Conservation (phyloP, 306 rosid species). For the Luffa acutangula region DNA sequence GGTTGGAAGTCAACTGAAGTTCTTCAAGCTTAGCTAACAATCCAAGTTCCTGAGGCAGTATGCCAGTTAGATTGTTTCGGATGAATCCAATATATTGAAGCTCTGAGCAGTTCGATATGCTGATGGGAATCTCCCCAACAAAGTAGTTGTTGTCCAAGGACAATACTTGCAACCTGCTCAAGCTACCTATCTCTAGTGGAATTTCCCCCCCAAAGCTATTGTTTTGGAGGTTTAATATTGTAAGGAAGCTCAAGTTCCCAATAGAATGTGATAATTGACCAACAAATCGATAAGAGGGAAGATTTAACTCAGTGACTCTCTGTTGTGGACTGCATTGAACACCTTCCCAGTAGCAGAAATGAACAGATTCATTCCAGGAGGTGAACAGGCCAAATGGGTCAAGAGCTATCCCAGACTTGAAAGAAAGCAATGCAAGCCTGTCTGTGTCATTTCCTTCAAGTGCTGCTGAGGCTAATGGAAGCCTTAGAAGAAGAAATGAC, state of each 20-base stretch:
- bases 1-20: not conserved
- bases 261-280: constrained; percentile 14
- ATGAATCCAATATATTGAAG: not conserved
- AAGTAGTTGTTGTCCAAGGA: not conserved
- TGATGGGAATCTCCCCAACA: constrained; percentile 12
- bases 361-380: constrained; percentile 19
- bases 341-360: constrained; percentile 19
- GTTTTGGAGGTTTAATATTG: not conserved
- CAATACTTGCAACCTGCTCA: not conserved
- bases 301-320: constrained; percentile 12
- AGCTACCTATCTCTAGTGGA: constrained; percentile 16
- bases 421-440: constrained; percentile 9
- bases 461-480: not conserved
- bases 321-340: constrained; percentile 11
- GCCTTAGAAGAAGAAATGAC: not conserved
- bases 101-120: constrained; percentile 9
- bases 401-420: constrained; percentile 6
- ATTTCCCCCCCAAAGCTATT: constrained; percentile 7
- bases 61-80: not conserved
- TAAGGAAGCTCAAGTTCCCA: constrained; percentile 19
- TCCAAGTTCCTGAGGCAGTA: not conserved
- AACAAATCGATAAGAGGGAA: not conserved
- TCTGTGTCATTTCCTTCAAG: constrained; percentile 4
- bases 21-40: not conserved
- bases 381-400: constrained; percentile 8